These are phyloP conservation scores for Lunularia cruciata DNA, from an alignment of 225 moss, liverwort and hornwort genomes.

Conservation along the genomic window DNA sequence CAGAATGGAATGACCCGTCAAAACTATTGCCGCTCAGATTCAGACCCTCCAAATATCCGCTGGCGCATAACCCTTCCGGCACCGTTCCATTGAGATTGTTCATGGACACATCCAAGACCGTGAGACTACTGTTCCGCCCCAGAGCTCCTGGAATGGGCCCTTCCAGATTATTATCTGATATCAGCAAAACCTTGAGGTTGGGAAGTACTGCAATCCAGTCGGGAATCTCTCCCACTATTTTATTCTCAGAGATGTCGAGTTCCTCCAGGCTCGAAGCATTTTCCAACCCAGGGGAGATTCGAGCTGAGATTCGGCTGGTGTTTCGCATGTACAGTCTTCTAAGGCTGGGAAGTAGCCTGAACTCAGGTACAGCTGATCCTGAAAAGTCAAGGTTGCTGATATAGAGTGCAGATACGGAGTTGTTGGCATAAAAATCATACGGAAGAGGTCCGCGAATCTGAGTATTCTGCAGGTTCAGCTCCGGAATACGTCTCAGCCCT, in stretches of 20 bases:
- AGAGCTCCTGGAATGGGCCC: constrained; percentile 16
- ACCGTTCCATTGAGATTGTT: constrained; percentile 16
- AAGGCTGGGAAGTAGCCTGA: constrained; percentile 1
- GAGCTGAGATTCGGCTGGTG: background rate
- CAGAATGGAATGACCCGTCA: background rate
- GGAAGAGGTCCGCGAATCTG: constrained; percentile 5
- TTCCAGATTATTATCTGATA: constrained; percentile 2
- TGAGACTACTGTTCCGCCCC: constrained; percentile 1
- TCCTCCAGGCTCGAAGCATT: background rate
- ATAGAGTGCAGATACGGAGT: background rate
- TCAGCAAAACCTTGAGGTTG: constrained; percentile 7
- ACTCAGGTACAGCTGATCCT: background rate
- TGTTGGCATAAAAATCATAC: background rate
- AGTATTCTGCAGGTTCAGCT: constrained; percentile 22
- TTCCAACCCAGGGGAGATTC: background rate
- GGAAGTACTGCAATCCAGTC: constrained; percentile 6
- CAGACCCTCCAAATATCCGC: background rate
- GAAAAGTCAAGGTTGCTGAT: constrained; percentile 15
- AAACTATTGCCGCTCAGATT: constrained; percentile 9
- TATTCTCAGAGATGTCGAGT: constrained; percentile 11
- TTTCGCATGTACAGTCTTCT: constrained; percentile 15
- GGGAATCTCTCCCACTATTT: background rate
- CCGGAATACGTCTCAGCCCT: background rate
- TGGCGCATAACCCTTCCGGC: constrained; percentile 7
- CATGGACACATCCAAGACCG: constrained; percentile 3